Conservation (phyloP, 176 grass and related monocot genomes). For the Oryza rufipogon region DNA sequence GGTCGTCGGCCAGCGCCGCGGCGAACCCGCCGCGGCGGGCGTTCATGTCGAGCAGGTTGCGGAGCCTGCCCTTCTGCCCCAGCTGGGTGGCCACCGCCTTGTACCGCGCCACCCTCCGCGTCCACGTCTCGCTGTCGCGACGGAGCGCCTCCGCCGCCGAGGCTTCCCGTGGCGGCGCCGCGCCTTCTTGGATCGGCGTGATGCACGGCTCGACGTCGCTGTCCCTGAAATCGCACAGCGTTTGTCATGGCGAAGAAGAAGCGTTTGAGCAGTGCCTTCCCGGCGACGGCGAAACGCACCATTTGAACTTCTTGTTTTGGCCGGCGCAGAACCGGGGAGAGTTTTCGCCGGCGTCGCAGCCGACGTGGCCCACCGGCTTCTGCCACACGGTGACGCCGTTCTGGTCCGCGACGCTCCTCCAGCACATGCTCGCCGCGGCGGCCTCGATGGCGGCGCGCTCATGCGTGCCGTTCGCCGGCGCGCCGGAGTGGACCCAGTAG, state of each 20-base stretch:
- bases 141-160: constrained; percentile 36
- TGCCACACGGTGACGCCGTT: constrained; percentile 57
- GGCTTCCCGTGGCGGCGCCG: constrained; percentile 1
- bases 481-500: constrained; percentile 67
- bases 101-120: constrained; percentile 50
- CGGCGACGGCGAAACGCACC: background rate
- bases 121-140: constrained; percentile 51
- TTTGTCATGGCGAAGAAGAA: background rate
- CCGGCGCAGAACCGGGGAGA: constrained; percentile 9
- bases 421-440: constrained; percentile 54
- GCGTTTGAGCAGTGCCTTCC: background rate
- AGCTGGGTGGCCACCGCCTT: constrained; percentile 48
- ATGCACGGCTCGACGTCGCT: background rate
- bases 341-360: constrained; percentile 40
- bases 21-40: constrained; percentile 49
- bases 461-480: constrained; percentile 39
- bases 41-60: constrained; percentile 74
- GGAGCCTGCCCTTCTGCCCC: constrained; percentile 55
- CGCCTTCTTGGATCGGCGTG: constrained; percentile 22
- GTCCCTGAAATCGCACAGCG: background rate
- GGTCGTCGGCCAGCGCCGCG: constrained; percentile 45
- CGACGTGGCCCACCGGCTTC: constrained; percentile 49
- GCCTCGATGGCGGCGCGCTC: constrained; percentile 51
- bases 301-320: background rate
- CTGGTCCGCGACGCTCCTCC: constrained; percentile 60